Percentiles rank a stretch among this genome's conserved stretches.
Evolutionary conservation across 2,329 filamentous ascomycete genomes (phyloP).

Genomic region (Paraconiothyrium sp.): DNA sequence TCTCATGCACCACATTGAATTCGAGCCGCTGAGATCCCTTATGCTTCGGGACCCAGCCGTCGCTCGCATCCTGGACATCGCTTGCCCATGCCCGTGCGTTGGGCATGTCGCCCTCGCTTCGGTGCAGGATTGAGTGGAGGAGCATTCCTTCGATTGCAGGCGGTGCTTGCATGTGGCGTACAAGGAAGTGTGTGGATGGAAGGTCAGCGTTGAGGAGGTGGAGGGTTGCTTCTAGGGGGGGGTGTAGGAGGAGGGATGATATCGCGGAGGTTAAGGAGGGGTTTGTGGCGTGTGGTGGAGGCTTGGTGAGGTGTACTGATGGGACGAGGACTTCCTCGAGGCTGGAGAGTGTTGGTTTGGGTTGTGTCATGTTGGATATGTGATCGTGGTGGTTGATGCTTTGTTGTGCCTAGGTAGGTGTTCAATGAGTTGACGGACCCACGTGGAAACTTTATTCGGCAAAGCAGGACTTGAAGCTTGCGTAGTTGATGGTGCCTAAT

Average conservation of each 20-base stretch:
- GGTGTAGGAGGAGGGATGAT: conserved; percentile 52
- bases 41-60: conserved; percentile 40
- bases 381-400: not conserved
- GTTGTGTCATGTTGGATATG: not conserved
- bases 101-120: conserved; percentile 61
- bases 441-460: not conserved
- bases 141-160: conserved; percentile 63
- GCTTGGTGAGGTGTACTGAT: conserved; percentile 20
- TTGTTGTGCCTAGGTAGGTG: not conserved
- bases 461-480: not conserved
- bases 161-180: conserved; percentile 61
- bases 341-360: conserved; percentile 17
- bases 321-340: conserved; percentile 26
- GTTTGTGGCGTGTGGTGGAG: conserved; percentile 26
- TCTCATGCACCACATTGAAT: conserved; percentile 12
- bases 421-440: not conserved
- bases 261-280: conserved; percentile 30
- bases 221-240: conserved; percentile 60
- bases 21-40: conserved; percentile 29
- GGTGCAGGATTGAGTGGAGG: conserved; percentile 61
- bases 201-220: conserved; percentile 64
- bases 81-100: conserved; percentile 61
- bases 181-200: conserved; percentile 61
- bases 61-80: conserved; percentile 53
- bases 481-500: not conserved